phyloP scores from a whole-genome alignment of 169 alveolate species.

The Neospora caninum region DNA sequence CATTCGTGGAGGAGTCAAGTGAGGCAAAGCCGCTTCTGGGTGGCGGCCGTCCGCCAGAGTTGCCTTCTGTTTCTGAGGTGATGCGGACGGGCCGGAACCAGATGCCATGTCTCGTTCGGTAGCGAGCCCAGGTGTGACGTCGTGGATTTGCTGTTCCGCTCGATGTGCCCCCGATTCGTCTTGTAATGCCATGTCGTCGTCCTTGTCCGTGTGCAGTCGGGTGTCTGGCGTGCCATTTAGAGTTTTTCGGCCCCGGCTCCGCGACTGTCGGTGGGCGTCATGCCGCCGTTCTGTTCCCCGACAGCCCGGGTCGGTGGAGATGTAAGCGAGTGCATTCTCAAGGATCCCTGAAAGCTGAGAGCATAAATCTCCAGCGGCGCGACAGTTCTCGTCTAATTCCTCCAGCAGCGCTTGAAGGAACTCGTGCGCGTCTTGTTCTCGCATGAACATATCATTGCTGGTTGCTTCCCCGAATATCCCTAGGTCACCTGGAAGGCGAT shows the following conservation, averaged over 20 bases:
- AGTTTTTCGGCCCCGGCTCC: too few relatives aligned
- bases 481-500: background rate
- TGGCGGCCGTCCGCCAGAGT: too few relatives aligned
- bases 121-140: too few relatives aligned
- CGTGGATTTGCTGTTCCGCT: too few relatives aligned
- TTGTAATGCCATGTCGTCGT: too few relatives aligned
- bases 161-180: too few relatives aligned
- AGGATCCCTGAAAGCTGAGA: background rate
- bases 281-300: background rate
- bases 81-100: too few relatives aligned
- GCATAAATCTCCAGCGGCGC: background rate
- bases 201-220: too few relatives aligned
- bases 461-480: background rate
- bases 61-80: too few relatives aligned
- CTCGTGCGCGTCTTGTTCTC: constrained; percentile 33
- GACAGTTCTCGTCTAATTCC: background rate
- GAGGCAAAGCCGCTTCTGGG: too few relatives aligned
- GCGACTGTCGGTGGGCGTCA: background rate
- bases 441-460: background rate
- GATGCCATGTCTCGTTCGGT: too few relatives aligned
- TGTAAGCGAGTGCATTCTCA: background rate
- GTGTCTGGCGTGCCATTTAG: too few relatives aligned
- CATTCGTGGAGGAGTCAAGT: background rate
- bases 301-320: background rate
- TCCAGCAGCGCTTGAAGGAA: background rate